phyloP scores from a whole-genome alignment of 768 basidiomycete species.

The Cubamyces sp. region DNA sequence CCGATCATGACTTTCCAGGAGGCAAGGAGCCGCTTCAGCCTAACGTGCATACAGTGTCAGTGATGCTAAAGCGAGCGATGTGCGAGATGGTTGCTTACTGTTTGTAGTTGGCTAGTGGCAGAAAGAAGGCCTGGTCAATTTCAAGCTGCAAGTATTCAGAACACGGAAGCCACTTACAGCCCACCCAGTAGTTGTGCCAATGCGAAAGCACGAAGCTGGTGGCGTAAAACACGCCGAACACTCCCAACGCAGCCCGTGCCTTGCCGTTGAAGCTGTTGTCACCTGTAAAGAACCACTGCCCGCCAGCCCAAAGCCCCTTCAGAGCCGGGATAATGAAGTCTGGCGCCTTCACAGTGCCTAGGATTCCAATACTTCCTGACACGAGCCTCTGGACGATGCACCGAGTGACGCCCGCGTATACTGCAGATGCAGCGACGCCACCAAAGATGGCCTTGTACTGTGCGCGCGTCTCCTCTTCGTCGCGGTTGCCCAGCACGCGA shows the following conservation, averaged over 20 bases:
- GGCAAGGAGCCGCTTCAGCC: conserved; percentile 39
- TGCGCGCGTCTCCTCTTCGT: conserved; percentile 92
- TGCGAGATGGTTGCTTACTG: conserved; percentile 28
- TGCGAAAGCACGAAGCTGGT: conserved; percentile 42
- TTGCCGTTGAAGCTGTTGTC: conserved; percentile 1
- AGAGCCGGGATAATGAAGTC: not conserved
- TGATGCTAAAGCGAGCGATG: not conserved
- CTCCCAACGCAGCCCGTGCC: conserved; percentile 23
- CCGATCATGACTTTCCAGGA: conserved; percentile 45
- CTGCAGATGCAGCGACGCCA: conserved; percentile 24
- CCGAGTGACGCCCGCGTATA: conserved; percentile 19
- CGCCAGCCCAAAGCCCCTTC: not conserved
- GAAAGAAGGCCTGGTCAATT: not conserved
- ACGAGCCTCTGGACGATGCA: conserved; percentile 11
- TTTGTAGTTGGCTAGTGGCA: conserved; percentile 31
- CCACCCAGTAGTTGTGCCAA: conserved; percentile 51
- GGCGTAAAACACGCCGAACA: conserved; percentile 22
- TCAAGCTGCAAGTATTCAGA: not conserved
- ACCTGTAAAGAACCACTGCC: conserved; percentile 15
- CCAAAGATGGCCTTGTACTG: conserved; percentile 95
- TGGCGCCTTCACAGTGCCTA: conserved; percentile 1
- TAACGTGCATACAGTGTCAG: conserved; percentile 7
- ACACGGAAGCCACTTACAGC: conserved; percentile 33
- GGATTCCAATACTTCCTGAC: not conserved
- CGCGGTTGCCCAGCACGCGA: conserved; percentile 54